Conservation (phyloP, 2,329 filamentous ascomycete genomes). For the Hawksworthiomyces lignivorus region DNA sequence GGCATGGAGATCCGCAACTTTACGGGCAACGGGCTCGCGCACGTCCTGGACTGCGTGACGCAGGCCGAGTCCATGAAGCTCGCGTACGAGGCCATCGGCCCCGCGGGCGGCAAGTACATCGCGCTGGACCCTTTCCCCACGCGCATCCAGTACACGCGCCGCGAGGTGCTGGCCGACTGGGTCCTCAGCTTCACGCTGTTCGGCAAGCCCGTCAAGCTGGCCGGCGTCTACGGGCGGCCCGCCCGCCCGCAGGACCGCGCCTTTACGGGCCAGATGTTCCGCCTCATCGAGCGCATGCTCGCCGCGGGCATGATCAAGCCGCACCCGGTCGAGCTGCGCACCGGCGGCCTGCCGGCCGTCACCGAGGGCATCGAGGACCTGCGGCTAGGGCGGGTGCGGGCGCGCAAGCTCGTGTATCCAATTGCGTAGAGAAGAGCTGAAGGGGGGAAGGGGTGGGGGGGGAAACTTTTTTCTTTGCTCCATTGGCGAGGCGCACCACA, state of each 20-base stretch:
- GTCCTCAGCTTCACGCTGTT: constrained; percentile 10
- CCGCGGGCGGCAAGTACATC: constrained; percentile 9
- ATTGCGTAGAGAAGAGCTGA: too few relatives aligned
- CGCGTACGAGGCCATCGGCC: constrained; percentile 14
- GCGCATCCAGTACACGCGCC: constrained; percentile 12
- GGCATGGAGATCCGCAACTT: constrained; percentile 16
- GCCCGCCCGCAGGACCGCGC: constrained; percentile 12
- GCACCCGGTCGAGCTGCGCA: constrained; percentile 11
- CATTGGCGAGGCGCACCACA: too few relatives aligned
- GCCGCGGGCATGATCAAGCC: constrained; percentile 10
- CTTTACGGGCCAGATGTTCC: constrained; percentile 7
- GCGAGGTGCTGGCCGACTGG: constrained; percentile 12
- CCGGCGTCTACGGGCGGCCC: constrained; percentile 11
- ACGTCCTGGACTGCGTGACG: constrained; percentile 15
- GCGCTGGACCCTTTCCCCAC: constrained; percentile 12
- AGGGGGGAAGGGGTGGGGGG: too few relatives aligned
- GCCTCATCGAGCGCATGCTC: constrained; percentile 8
- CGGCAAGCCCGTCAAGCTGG: constrained; percentile 9
- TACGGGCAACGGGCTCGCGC: constrained; percentile 11
- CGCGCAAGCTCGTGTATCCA: constrained; percentile 11
- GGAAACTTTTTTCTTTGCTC: not conserved
- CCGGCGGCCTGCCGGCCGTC: constrained; percentile 8
- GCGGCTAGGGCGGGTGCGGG: constrained; percentile 11
- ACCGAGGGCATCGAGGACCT: constrained; percentile 11
- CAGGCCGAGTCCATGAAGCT: constrained; percentile 11